Conservation (phyloP, 768 basidiomycete species). For the Leccinum subgranulosum region DNA sequence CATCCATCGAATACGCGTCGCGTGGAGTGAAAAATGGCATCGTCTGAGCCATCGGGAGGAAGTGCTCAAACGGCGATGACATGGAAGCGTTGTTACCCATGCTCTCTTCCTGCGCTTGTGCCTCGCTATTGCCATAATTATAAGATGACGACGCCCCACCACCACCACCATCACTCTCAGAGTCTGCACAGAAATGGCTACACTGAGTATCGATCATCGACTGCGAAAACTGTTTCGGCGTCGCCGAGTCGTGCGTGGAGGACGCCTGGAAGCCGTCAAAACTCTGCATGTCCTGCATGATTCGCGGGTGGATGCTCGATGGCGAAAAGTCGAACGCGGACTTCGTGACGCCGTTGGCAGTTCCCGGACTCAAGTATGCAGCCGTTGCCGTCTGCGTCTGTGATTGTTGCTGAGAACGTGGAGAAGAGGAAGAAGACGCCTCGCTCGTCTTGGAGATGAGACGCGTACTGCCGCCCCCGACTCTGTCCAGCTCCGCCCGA, state of each 20-base stretch:
- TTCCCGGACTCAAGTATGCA: neutral
- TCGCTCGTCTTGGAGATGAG: constrained; percentile 30
- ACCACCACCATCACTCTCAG: constrained; percentile 2
- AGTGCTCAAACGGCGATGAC: neutral
- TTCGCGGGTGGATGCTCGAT: constrained; percentile 30
- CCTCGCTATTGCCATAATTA: neutral
- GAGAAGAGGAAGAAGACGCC: constrained; percentile 9
- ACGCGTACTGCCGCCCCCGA: constrained; percentile 51
- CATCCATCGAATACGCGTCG: constrained; percentile 7
- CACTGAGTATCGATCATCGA: constrained; percentile 33
- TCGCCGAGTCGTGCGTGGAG: constrained; percentile 27
- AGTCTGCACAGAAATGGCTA: constrained; percentile 14
- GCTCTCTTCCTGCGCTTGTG: neutral
- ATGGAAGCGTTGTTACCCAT: neutral
- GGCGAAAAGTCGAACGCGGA: constrained; percentile 4
- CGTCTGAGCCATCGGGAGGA: neutral
- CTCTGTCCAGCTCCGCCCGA: constrained; percentile 49
- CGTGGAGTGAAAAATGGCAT: neutral
- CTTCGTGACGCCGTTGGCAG: neutral
- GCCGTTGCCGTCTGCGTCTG: neutral
- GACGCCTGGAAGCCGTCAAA: constrained; percentile 37
- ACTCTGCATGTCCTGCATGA: constrained; percentile 51
- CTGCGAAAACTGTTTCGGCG: constrained; percentile 24
- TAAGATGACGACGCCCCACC: neutral
- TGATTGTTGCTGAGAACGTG: neutral